These are phyloP conservation scores for Orychophragmus violaceus DNA, from an alignment of 345 rosid genomes.

Conservation along the genomic window DNA sequence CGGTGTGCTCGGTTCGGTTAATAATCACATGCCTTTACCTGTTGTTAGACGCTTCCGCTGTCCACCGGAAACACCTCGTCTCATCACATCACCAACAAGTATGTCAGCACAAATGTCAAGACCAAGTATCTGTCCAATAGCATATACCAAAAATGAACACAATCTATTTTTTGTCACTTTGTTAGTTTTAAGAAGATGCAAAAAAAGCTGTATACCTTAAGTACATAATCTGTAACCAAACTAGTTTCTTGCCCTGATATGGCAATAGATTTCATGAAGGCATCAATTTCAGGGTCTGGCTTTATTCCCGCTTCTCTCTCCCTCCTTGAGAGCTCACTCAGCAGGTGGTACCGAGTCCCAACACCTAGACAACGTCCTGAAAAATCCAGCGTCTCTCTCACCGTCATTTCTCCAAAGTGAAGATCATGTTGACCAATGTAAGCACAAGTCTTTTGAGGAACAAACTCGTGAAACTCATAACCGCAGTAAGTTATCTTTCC, in stretches of 20 bases:
- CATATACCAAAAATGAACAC: background rate
- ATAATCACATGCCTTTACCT: no score
- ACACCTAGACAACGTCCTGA: constrained; percentile 78
- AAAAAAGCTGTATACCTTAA: constrained; percentile 49
- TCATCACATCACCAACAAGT: constrained; percentile 70
- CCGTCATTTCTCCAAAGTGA: constrained; percentile 80
- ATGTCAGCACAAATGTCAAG: constrained; percentile 70
- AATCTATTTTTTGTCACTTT: background rate
- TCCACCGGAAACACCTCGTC: constrained; percentile 88
- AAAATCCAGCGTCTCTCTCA: constrained; percentile 72
- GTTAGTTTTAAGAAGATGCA: background rate
- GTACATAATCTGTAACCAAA: constrained; percentile 67
- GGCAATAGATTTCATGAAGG: constrained; percentile 71
- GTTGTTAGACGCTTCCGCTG: constrained; percentile 80
- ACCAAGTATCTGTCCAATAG: constrained; percentile 53
- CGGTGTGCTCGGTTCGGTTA: no score
- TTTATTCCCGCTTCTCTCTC: constrained; percentile 64
- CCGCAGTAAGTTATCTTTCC: constrained; percentile 77
- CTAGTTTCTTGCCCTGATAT: constrained; percentile 57
- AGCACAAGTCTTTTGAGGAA: constrained; percentile 74
- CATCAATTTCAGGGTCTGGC: constrained; percentile 74
- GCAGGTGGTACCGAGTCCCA: constrained; percentile 57
- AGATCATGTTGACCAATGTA: constrained; percentile 84
- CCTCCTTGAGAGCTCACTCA: constrained; percentile 68
- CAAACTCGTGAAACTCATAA: constrained; percentile 58